These are phyloP conservation scores for Edaphochlamys debaryana DNA, from an alignment of 139 green algal genomes.

Conservation along the genomic window DNA sequence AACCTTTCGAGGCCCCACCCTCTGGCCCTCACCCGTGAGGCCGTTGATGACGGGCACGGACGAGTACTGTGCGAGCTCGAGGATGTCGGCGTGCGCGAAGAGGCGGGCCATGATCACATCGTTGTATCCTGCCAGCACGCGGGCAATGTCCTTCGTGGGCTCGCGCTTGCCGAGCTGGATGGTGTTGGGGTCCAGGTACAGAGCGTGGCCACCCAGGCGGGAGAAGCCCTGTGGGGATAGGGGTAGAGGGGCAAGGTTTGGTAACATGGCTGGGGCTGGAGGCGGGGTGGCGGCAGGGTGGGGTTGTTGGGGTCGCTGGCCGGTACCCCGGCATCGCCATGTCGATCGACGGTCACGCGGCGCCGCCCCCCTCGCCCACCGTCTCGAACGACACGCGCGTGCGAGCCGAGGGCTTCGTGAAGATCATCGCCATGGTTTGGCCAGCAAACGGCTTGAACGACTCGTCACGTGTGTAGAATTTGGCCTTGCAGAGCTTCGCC, in stretches of 20 bases:
- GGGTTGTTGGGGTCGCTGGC: no score
- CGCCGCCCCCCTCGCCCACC: no score
- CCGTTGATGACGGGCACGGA: constrained; percentile 95
- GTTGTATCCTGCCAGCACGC: constrained; percentile 95
- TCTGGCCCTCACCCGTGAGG: no score
- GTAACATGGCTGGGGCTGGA: no score
- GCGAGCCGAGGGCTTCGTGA: constrained; percentile 97
- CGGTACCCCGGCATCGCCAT: no score
- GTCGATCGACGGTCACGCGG: no score
- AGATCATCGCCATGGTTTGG: constrained; percentile 98
- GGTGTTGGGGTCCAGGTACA: constrained; percentile 95
- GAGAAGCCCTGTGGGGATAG: constrained; percentile 84
- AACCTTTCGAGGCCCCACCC: no score
- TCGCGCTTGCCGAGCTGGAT: constrained; percentile 98
- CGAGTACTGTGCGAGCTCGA: constrained; percentile 90
- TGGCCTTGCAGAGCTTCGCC: constrained; percentile 83
- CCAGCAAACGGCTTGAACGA: constrained; percentile 92
- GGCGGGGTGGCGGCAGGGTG: no score
- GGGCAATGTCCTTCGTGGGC: constrained; percentile 93
- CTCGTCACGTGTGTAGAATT: constrained; percentile 82
- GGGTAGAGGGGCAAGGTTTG: no score
- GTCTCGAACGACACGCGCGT: constrained; percentile 99
- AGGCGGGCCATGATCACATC: constrained; percentile 98
- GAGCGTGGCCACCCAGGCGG: constrained; percentile 91
- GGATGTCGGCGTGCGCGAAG: constrained; percentile 94